Conservation (phyloP, 2,329 filamentous ascomycete genomes). For the Dactylellina cionopaga region DNA sequence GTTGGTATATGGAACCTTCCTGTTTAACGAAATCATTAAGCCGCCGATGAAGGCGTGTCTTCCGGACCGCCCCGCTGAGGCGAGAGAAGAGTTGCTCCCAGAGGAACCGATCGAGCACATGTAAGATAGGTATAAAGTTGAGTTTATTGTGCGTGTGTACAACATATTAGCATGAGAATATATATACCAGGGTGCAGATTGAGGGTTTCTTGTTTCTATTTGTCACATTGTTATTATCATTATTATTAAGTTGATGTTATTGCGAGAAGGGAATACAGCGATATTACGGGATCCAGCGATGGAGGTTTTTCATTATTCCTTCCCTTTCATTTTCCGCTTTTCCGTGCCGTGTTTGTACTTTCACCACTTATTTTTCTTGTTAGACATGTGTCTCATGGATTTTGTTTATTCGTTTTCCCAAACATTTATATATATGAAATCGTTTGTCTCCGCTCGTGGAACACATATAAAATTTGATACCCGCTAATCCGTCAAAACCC, state of each 20-base stretch:
- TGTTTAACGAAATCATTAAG: slow-evolving; percentile 93
- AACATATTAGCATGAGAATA: neutral
- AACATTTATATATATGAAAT: too few relatives aligned
- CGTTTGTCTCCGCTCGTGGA: too few relatives aligned
- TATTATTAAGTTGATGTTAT: neutral
- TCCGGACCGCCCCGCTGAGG: slow-evolving; percentile 34
- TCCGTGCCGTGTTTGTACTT: too few relatives aligned
- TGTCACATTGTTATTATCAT: neutral
- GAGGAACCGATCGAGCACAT: slow-evolving; percentile 85
- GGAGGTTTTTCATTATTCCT: neutral
- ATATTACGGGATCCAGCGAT: slow-evolving; percentile 38
- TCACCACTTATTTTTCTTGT: too few relatives aligned
- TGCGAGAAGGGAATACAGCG: slow-evolving; percentile 9
- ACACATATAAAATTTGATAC: neutral
- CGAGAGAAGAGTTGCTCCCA: slow-evolving; percentile 70
- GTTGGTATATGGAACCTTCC: slow-evolving; percentile 93
- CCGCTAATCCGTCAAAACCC: too few relatives aligned
- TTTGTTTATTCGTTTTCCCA: too few relatives aligned
- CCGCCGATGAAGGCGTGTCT: slow-evolving; percentile 78
- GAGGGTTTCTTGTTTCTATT: slow-evolving; percentile 9
- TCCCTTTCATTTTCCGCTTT: neutral
- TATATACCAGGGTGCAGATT: slow-evolving; percentile 20
- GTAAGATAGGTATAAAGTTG: slow-evolving; percentile 55
- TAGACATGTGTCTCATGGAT: too few relatives aligned
- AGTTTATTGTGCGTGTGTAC: slow-evolving; percentile 17